Evolutionary conservation across 2,329 filamentous ascomycete genomes (phyloP), one percentile per base, ranked within the genome.

Genomic region (Geoglossum cookeanum): DNA sequence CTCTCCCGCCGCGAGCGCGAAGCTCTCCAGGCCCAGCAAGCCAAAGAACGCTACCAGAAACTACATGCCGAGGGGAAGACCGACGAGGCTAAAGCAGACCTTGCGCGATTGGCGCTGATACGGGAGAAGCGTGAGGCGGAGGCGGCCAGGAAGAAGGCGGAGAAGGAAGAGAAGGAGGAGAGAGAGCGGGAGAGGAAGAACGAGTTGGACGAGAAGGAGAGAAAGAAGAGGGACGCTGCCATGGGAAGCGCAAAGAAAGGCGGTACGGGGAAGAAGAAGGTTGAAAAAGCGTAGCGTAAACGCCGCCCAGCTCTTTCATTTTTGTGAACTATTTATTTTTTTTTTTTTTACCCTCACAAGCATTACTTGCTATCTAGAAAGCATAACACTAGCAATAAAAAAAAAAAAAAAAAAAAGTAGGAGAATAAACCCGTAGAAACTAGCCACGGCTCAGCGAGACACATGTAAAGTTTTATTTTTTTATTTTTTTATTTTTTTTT

Each of bases 1-100:
- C 71, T 87, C 52, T 82, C 78, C 42, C 75, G 84, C 55, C 76
- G 81, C 33, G 84, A 87, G 73, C 73, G 82, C 22, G 84, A 97
- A 74, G 86, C 90, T 1, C 66, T 92, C 37, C 85, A 95, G 72
- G 90, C 90, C 1, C 83, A 85, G 61, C 85, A 91, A 68, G 88
- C 87, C 33, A 90, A 89, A 69, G 90, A 95, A 75, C 79, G 83
- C 63, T 96, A 95, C 67, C 80, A 88, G 75, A 94, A 94, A 72
- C 70, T 96, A 64, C 91, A 96, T 66, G 87, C 89, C 58, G 85
- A 89, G 67, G 91, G 91, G 65, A 97, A 97, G 81, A 97, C 92
- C 49, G 92, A 98, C 60, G 87, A 96, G 76, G 90, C 91, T 53
- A 85, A 87, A 68, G 84, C 87, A 4, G 92, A 98, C 71, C 67